Conservation (phyloP, 2,329 filamentous ascomycete genomes). For the Emydomyces testavorans region DNA sequence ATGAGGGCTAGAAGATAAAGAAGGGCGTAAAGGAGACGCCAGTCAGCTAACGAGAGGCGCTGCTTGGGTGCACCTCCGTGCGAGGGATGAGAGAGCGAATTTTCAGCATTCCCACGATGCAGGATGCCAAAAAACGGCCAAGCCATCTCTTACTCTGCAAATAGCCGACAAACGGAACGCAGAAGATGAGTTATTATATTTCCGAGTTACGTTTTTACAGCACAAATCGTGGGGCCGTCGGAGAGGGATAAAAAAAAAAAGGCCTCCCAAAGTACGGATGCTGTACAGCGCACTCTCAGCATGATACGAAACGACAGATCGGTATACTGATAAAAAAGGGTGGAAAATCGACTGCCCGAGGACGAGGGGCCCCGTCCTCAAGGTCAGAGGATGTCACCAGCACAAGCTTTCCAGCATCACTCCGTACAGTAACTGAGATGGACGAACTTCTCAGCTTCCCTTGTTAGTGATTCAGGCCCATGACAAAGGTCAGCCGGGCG, state of each 20-base stretch:
- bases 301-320: conserved; percentile 4
- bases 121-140: not conserved
- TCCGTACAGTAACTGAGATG: not conserved
- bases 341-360: not conserved
- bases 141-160: not conserved
- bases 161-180: not conserved
- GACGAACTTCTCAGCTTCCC: not conserved
- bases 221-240: too few relatives aligned
- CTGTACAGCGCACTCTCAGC: too few relatives aligned
- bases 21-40: conserved; percentile 46
- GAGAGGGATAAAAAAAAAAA: too few relatives aligned
- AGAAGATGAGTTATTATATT: not conserved
- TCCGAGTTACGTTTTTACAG: too few relatives aligned
- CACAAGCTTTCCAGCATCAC: too few relatives aligned
- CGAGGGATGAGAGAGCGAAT: not conserved
- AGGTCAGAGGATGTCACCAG: not conserved
- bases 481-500: not conserved
- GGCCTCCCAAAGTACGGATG: too few relatives aligned
- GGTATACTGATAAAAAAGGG: not conserved
- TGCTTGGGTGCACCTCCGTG: not conserved
- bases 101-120: not conserved
- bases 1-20: conserved; percentile 63
- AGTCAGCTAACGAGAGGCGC: not conserved
- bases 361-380: not conserved
- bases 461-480: not conserved